These are phyloP conservation scores for Colletotrichum limetticola DNA, from an alignment of 2,329 filamentous ascomycete genomes.

Conservation along the genomic window DNA sequence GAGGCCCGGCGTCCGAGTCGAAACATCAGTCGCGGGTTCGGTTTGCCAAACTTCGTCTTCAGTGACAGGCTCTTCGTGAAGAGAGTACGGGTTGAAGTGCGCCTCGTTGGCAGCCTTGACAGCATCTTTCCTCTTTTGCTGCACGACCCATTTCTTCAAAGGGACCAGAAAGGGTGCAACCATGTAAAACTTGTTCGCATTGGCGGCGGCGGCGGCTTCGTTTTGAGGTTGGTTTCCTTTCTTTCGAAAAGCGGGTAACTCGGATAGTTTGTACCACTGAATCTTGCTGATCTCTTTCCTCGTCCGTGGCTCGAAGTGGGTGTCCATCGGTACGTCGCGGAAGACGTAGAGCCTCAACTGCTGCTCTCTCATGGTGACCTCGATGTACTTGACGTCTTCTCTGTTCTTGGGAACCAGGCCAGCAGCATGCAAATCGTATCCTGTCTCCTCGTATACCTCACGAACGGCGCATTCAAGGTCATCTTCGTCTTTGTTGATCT, in stretches of 20 bases:
- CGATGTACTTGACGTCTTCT: conserved; percentile 82
- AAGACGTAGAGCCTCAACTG: conserved; percentile 95
- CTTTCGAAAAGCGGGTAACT: conserved; percentile 84
- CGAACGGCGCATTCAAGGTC: conserved; percentile 93
- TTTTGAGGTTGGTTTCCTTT: conserved; percentile 69
- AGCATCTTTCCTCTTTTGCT: conserved; percentile 80
- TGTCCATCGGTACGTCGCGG: conserved; percentile 86
- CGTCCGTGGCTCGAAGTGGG: conserved; percentile 87
- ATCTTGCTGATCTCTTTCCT: conserved; percentile 98
- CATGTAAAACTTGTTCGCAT: conserved; percentile 96
- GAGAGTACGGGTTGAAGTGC: conserved; percentile 55
- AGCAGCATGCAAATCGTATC: conserved; percentile 81
- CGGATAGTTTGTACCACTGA: conserved; percentile 90
- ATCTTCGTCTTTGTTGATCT: conserved; percentile 97
- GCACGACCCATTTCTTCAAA: conserved; percentile 90
- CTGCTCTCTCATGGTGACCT: conserved; percentile 91
- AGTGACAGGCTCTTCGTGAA: conserved; percentile 66
- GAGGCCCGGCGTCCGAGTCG: conserved; percentile 50
- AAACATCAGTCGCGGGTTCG: conserved; percentile 43
- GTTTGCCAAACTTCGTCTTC: conserved; percentile 69
- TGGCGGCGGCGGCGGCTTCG: conserved; percentile 63
- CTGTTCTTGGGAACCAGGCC: conserved; percentile 77
- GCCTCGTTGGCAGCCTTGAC: conserved; percentile 54
- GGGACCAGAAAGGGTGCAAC: conserved; percentile 91
- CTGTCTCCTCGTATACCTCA: conserved; percentile 97